Evolutionary conservation across 495 filamentous ascomycete species (phyloP), one percentile per base, ranked within the genome.

Genomic region (Massariosphaeria phaeospora): DNA sequence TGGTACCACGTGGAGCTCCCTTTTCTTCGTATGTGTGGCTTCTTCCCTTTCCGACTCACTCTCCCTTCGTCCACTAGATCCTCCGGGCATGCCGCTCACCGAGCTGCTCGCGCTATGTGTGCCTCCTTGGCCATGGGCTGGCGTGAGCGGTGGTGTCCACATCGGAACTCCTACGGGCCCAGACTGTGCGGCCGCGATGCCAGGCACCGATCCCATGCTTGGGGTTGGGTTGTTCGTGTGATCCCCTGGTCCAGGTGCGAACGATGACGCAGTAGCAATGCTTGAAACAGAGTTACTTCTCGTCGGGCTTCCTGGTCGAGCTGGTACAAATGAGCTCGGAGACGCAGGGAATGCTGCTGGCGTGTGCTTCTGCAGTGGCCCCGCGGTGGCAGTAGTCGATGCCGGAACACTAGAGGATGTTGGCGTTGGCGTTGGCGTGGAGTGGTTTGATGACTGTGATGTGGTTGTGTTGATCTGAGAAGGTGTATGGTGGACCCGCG

Each of bases 221-320:
- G 70, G 70, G 5, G 67, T 72, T 1, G 70, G 62, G 17, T 65
- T 57, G 50, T 66, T 70, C 11, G 62, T 52, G 10, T 66, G 57
- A 24, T 68, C 65, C 15, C 55, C 63, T 20, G 47, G 42, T 10
- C 42, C 39, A 11, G 53, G 64, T 0, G 64, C 66, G 34, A 72
- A 68, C 8, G 72, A 72, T n/a, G 67, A 67, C 25, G 66, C 61
- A 6, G 89, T 94, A 8, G 83, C 77, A 13, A 91, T 76, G n/a
- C 90, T 96, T 2, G 88, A 90, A 3, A 84, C 78, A 8, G 93
- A 96, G 56, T 86, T 94, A 1, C 89, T 91, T 34, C 91, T 76
- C 1, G 81, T 78, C 9, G 88, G 86, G 17, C 83, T 82, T 1
- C 61, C 72, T 55, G 63, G 69, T 67, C 57, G 73, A 55, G 69